phyloP scores from a whole-genome alignment of 805 yeast genomes.

The Candida manassasensis region DNA sequence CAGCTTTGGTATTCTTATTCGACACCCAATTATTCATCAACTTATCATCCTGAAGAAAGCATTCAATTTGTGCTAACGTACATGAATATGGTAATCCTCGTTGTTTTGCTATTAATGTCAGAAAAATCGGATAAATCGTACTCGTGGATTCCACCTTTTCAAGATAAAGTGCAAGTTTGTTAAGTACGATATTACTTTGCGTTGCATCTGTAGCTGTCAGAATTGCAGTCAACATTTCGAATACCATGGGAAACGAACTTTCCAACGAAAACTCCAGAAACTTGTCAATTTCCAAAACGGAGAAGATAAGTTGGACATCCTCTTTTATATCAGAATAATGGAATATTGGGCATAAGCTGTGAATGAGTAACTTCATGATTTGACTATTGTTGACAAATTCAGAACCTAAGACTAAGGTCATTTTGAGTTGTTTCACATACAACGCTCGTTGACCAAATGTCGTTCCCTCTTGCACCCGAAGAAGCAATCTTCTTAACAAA shows the following conservation, averaged over 20 bases:
- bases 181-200: neutral
- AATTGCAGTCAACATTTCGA: conserved; percentile 8
- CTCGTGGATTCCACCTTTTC: neutral
- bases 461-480: conserved; percentile 16
- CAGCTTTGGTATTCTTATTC: neutral
- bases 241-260: conserved; percentile 8
- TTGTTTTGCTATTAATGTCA: neutral
- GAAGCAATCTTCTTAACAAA: conserved; percentile 28
- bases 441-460: conserved; percentile 18
- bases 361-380: conserved; percentile 16
- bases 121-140: neutral
- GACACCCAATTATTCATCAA: conserved; percentile 6
- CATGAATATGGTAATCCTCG: neutral
- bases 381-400: conserved; percentile 11
- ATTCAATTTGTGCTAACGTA: conserved; percentile 8
- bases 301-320: conserved; percentile 25
- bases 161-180: neutral
- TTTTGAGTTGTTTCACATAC: conserved; percentile 33
- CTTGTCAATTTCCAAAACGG: conserved; percentile 8
- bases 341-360: conserved; percentile 19
- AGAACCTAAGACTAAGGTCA: conserved; percentile 25
- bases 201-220: neutral
- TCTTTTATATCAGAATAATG: conserved; percentile 9
- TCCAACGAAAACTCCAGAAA: conserved; percentile 4
- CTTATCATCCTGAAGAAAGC: conserved; percentile 9